Evolutionary conservation across 2,329 filamentous ascomycete genomes (phyloP).

Genomic region (Peltaster fructicola): DNA sequence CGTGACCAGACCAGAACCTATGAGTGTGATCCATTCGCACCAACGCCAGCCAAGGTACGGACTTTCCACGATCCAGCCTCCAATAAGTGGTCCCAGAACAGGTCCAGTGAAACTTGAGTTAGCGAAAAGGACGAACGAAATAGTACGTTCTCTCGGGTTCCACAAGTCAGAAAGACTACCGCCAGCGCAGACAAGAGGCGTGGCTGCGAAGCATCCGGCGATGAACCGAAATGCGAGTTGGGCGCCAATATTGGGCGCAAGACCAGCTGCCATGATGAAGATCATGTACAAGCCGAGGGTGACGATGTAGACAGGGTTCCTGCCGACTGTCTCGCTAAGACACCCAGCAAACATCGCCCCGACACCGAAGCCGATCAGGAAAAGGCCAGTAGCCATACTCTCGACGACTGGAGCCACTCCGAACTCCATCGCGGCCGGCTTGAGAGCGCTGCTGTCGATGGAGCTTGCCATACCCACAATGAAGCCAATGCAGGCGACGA

Average conservation of each 20-base stretch:
- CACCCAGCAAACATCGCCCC: conserved; percentile 22
- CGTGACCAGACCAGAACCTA: conserved; percentile 11
- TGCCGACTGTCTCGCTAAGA: conserved; percentile 21
- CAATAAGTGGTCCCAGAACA: conserved; percentile 26
- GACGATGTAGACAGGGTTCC: conserved; percentile 11
- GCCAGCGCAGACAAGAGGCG: conserved; percentile 28
- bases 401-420: conserved; percentile 33
- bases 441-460: conserved; percentile 33
- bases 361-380: conserved; percentile 25
- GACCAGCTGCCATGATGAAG: conserved; percentile 8
- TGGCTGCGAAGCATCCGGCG: conserved; percentile 28
- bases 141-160: conserved; percentile 29
- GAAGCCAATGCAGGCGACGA: conserved; percentile 27
- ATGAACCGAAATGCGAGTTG: conserved; percentile 11
- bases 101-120: conserved; percentile 26
- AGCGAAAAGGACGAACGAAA: conserved; percentile 33
- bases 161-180: conserved; percentile 31
- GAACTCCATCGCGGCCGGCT: conserved; percentile 28
- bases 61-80: conserved; percentile 26
- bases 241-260: conserved; percentile 9
- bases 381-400: conserved; percentile 31
- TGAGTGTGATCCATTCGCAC: conserved; percentile 24
- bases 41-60: conserved; percentile 29
- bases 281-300: conserved; percentile 5
- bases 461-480: conserved; percentile 34